These are phyloP conservation scores for Phytophthora tubulina DNA, from an alignment of 352 stramenopile genomes.

Conservation along the genomic window DNA sequence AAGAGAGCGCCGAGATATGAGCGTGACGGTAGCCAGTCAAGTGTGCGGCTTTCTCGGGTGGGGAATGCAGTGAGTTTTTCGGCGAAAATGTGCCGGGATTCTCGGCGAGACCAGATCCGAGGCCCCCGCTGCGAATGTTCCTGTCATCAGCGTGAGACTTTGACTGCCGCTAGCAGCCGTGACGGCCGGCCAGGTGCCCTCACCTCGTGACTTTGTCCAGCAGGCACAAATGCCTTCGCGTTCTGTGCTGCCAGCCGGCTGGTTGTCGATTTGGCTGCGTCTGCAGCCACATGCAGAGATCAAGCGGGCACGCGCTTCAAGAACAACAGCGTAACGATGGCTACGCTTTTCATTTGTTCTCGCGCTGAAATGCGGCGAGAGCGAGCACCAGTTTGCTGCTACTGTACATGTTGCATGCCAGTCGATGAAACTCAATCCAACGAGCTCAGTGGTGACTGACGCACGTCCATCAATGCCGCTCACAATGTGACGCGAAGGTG, in stretches of 20 bases:
- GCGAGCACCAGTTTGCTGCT: conserved; percentile 1
- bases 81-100: conserved; percentile 6
- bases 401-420: no score
- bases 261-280: conserved; percentile 1
- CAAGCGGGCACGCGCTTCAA: conserved; percentile 12
- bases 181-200: not conserved
- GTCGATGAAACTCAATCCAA: conserved; percentile 23
- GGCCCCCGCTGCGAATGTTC: conserved; percentile 19
- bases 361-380: conserved; percentile 11
- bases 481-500: conserved; percentile 35
- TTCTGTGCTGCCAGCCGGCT: conserved; percentile 20
- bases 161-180: not conserved
- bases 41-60: conserved; percentile 13
- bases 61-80: not conserved
- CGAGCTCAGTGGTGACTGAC: conserved; percentile 16
- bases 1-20: conserved; percentile 26
- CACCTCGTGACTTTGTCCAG: conserved; percentile 12
- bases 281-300: conserved; percentile 2
- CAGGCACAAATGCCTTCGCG: conserved; percentile 19
- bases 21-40: conserved; percentile 24
- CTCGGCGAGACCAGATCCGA: conserved; percentile 24
- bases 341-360: conserved; percentile 25
- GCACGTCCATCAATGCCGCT: conserved; percentile 33
- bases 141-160: not conserved
- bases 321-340: conserved; percentile 32